Conservation (phyloP, 257 asterid genomes). For the Solanum sejunctum region DNA sequence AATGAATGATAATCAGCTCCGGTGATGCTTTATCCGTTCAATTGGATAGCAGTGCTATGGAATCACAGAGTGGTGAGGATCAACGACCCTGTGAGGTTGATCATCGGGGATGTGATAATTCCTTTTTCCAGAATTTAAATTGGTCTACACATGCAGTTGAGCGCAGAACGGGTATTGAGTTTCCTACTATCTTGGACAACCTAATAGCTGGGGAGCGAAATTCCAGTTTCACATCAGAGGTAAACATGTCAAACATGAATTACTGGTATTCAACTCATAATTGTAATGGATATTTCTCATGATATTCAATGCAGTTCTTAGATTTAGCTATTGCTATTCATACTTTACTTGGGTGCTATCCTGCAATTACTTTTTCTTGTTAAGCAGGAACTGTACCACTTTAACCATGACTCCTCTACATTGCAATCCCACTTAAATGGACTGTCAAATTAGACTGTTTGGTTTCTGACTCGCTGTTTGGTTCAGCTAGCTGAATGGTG, state of each 20-base stretch:
- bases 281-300: neutral
- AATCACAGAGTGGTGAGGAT: constrained; percentile 35
- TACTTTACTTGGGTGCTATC: neutral
- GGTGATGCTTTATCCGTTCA: constrained; percentile 45
- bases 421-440: neutral
- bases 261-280: neutral
- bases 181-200: constrained; percentile 68
- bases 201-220: constrained; percentile 29
- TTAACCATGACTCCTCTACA: neutral
- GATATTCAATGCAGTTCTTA: neutral
- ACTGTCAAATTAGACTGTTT: neutral
- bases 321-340: neutral
- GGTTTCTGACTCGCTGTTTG: neutral
- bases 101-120: constrained; percentile 34
- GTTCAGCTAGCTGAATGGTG: neutral
- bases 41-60: constrained; percentile 28
- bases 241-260: constrained; percentile 5
- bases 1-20: constrained; percentile 31
- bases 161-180: constrained; percentile 83
- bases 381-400: neutral
- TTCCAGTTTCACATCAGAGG: constrained; percentile 68
- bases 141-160: constrained; percentile 65
- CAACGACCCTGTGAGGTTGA: constrained; percentile 61
- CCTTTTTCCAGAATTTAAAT: constrained; percentile 34
- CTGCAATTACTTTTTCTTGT: neutral